These are phyloP conservation scores for Baorangia bicolor DNA, from an alignment of 768 basidiomycete species.

Conservation along the genomic window DNA sequence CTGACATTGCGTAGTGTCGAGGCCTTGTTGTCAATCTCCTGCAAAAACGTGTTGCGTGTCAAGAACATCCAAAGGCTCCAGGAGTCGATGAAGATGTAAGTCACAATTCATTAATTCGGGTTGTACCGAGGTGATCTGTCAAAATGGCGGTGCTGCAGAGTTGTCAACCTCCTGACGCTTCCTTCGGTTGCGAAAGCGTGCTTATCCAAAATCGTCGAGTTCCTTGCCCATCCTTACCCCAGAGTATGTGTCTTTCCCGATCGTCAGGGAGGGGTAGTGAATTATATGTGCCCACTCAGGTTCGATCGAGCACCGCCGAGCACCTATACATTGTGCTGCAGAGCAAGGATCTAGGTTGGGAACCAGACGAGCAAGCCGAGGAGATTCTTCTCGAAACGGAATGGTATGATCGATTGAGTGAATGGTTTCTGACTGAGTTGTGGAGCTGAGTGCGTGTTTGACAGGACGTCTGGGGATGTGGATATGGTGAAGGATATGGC, in stretches of 20 bases:
- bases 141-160: slow-evolving; percentile 41
- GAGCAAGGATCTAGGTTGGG: slow-evolving; percentile 60
- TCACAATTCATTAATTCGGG: slow-evolving; percentile 29
- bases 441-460: slow-evolving; percentile 29
- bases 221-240: slow-evolving; percentile 80
- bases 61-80: slow-evolving; percentile 84
- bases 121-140: slow-evolving; percentile 9
- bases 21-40: slow-evolving; percentile 52
- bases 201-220: slow-evolving; percentile 48
- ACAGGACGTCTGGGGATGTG: slow-evolving; percentile 50
- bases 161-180: slow-evolving; percentile 61
- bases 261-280: slow-evolving; percentile 10
- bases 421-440: slow-evolving; percentile 6
- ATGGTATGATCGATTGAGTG: slow-evolving; percentile 51
- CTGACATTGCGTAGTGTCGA: slow-evolving; percentile 44
- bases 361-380: slow-evolving; percentile 61
- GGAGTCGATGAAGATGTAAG: slow-evolving; percentile 82
- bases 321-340: slow-evolving; percentile 78
- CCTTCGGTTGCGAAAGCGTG: slow-evolving; percentile 42
- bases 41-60: slow-evolving; percentile 61
- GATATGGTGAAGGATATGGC: slow-evolving; percentile 40
- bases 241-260: slow-evolving; percentile 48
- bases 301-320: slow-evolving; percentile 80
- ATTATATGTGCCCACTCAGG: slow-evolving; percentile 39
- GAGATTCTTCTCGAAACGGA: slow-evolving; percentile 76